A percentile compares a stretch with the other conserved stretches of the same genome.
These are phyloP conservation scores for Fusarium piperis DNA, from an alignment of 2,329 filamentous ascomycete species.

Conservation along the genomic window DNA sequence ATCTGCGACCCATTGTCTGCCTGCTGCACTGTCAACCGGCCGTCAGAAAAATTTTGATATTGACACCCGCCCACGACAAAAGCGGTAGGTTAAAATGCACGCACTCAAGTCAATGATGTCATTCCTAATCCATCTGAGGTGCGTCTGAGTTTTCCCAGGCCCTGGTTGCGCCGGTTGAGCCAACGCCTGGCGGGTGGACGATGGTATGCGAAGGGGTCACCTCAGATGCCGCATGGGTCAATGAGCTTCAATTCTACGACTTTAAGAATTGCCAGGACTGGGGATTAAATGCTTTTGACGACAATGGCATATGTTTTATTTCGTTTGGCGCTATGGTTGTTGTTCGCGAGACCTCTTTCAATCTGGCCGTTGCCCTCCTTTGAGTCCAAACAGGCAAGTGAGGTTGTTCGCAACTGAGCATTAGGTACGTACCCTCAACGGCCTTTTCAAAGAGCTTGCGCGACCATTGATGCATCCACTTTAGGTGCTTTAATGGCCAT, in stretches of 20 bases:
- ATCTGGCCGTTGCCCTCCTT: background rate
- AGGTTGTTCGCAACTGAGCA: background rate
- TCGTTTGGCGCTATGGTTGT: background rate
- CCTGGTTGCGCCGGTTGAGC: background rate
- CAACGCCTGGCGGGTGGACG: background rate
- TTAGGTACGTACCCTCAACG: background rate
- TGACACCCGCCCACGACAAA: background rate
- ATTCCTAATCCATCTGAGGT: background rate
- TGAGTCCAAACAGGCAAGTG: background rate
- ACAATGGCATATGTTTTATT: background rate
- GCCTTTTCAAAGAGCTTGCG: background rate
- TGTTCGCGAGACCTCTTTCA: background rate
- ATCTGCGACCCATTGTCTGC: background rate
- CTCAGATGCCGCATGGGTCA: background rate
- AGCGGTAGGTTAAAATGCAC: background rate
- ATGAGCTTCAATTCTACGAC: background rate
- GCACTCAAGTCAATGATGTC: background rate
- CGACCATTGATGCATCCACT: background rate
- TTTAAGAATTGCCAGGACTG: background rate
- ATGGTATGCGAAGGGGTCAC: background rate
- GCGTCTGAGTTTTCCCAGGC: background rate
- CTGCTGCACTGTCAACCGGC: background rate
- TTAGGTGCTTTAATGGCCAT: background rate
- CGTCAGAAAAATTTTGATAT: conserved; percentile 19
- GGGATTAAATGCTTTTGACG: background rate